Base-by-base conservation (phyloP, 768 basidiomycete species). In the Termitomyces eurrhizus region DNA sequence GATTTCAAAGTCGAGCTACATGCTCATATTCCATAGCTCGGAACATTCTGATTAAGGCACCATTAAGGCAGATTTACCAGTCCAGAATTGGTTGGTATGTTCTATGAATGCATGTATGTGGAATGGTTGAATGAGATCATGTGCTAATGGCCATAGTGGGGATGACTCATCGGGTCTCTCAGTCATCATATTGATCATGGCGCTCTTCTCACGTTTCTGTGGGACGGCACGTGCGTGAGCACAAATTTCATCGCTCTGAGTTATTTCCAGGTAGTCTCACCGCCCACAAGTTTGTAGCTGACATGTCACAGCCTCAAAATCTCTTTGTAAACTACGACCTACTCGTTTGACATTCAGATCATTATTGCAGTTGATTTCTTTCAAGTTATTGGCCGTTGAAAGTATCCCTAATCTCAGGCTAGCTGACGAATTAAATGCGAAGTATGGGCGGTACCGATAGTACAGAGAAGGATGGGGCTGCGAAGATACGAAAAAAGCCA, bases 401-500 rank as follows among this genome's bases (percentile, higher is more conserved):
- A 7, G 18, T n/a, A 35, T 24, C 41, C 9, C 9, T 12, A 42
- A 32, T 8, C 7, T 42, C 18, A n/a, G 18, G 24, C 26, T 39
- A 42, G 35, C 50, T 39, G 44, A 39, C 57, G 51, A 57, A 42
- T 41, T 54, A 46, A 59, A 63, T 62, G 57, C 52, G 41, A 14
- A 46, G 44, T 6, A 13, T 46, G 37, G 49, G 26, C 26, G 33
- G 21, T 21, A 57, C 32, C 52, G 63, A 37, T 42, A 56, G 26
- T 36, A 62, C 58, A 50, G 62, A 62, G 18, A 68, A 61, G 29
- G 64, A 62, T 29, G 62, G 53, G 33, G 58, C 46, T 35, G 48
- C 52, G 4, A 72, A 69, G 61, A 52, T 65, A 49, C 73, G 80
- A 51, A 76, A 77, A 54, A 79, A 78, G 60, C 82, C 83, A 9